Base-by-base conservation (phyloP, 805 yeast genomes). In the Wickerhamiella alocasiicola region DNA sequence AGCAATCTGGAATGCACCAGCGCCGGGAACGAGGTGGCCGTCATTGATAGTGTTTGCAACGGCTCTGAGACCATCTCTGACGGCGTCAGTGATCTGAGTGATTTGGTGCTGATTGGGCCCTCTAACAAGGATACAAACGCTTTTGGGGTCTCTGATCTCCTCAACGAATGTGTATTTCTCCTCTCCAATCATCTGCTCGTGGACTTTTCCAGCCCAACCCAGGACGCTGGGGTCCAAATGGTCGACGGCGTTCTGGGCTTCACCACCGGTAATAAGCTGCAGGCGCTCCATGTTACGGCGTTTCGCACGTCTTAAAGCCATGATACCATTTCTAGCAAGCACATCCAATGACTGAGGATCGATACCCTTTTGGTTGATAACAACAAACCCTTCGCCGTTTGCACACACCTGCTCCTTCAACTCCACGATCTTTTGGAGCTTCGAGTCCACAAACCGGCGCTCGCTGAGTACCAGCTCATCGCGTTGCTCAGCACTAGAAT, bases 241-340 rank as follows among this genome's bases (percentile, higher is more conserved):
- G 55, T 91, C 99, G 34, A 87, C 96, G 11, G 95, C 80, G 63
- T 91, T 91, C 65, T 88, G 96, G 6, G 97, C 97, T 58, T 81
- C 91, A 53, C 98, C 99, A 23, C 96, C 98, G 48, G 94, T 82
- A 40, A 85, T 84, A 46, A 91, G 71, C 64, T 91, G 99, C 57
- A 91, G 70, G 60, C 99, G 78, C 67, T 91, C 99, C 98, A 91
- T 88, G 63, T 91, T 91, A 67, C 99, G 80, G 68, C 99, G 78
- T 69, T 91, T 91, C 32, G 99, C 99, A 58, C 98, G 77, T 68
- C 99, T 78, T 54, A 91, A 70, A 1, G 98, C 98, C 52, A 91
- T 68, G 50, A 91, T 91, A 52, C 81, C 81, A 62, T 91, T 80
- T 58, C 83, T 84, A 32, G 97, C 97, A 49, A 91, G 70, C 4